Evolutionary conservation across 768 basidiomycete genomes (phyloP).

Genomic region (Chiua virens): DNA sequence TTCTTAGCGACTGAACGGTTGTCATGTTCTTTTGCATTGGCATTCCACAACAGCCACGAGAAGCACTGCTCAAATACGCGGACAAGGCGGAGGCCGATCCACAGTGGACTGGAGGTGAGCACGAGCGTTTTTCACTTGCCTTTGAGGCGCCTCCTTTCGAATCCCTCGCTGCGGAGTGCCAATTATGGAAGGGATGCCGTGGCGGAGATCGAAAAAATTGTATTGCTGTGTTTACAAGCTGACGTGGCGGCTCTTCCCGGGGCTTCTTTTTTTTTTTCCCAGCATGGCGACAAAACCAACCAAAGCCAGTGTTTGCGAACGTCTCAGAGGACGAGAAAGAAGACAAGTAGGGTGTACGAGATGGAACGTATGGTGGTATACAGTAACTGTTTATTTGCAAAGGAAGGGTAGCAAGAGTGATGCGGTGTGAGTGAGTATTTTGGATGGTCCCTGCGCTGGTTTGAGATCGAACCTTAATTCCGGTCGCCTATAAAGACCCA

Average conservation of each 20-base stretch:
- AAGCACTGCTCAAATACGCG: conserved; percentile 94
- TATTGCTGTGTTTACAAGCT: conserved; percentile 40
- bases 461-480: conserved; percentile 83
- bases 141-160: conserved; percentile 9
- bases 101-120: conserved; percentile 82
- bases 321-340: conserved; percentile 56
- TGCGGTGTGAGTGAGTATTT: conserved; percentile 37
- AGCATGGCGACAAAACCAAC: conserved; percentile 89
- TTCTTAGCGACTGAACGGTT: conserved; percentile 24
- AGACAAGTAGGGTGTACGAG: conserved; percentile 48
- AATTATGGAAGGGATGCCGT: conserved; percentile 27
- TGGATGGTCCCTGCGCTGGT: conserved; percentile 70
- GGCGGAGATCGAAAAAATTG: conserved; percentile 31
- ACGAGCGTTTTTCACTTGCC: conserved; percentile 12
- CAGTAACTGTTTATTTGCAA: conserved; percentile 6
- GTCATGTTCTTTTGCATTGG: conserved; percentile 10
- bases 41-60: conserved; percentile 71
- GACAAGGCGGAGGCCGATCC: conserved; percentile 73
- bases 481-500: conserved; percentile 79
- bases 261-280: conserved; percentile 45
- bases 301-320: conserved; percentile 79
- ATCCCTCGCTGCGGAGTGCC: conserved; percentile 28
- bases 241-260: conserved; percentile 53
- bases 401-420: conserved; percentile 19
- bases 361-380: not conserved